These are phyloP conservation scores for Trametes cingulata DNA, from an alignment of 768 basidiomycete genomes.

Conservation along the genomic window DNA sequence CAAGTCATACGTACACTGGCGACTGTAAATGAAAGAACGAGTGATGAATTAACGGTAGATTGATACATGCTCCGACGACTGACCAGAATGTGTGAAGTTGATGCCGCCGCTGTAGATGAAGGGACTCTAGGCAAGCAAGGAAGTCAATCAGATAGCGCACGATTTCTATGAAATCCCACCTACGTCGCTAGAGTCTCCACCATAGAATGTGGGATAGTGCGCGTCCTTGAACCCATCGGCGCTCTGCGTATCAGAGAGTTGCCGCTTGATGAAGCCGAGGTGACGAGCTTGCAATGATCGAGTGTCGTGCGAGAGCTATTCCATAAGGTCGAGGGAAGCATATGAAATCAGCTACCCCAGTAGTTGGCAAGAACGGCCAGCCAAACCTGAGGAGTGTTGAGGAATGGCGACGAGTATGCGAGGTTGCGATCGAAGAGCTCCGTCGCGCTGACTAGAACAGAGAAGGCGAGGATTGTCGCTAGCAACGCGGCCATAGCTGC, in stretches of 20 bases:
- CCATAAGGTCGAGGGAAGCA: no score
- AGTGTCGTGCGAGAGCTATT: conserved; percentile 43
- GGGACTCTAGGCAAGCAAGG: conserved; percentile 34
- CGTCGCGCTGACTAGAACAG: not conserved
- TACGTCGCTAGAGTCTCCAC: conserved; percentile 51
- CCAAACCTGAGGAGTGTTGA: not conserved
- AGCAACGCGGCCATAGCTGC: no score
- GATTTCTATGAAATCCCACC: not conserved
- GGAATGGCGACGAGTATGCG: not conserved
- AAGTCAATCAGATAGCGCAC: not conserved
- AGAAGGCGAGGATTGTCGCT: not conserved
- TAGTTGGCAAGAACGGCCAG: no score
- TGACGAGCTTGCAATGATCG: conserved; percentile 39
- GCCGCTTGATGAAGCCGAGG: conserved; percentile 29
- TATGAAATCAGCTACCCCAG: no score
- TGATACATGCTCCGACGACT: conserved; percentile 1
- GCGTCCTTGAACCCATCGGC: conserved; percentile 39
- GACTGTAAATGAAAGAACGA: conserved; percentile 31
- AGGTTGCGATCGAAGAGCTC: conserved; percentile 6
- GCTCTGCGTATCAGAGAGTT: conserved; percentile 30
- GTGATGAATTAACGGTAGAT: no score
- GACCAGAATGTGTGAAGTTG: conserved; percentile 51
- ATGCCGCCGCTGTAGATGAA: conserved; percentile 52
- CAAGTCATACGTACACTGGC: conserved; percentile 40
- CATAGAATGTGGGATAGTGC: conserved; percentile 51